Base-by-base conservation (phyloP, 352 stramenopile species). In the Phytophthora pinifolia region DNA sequence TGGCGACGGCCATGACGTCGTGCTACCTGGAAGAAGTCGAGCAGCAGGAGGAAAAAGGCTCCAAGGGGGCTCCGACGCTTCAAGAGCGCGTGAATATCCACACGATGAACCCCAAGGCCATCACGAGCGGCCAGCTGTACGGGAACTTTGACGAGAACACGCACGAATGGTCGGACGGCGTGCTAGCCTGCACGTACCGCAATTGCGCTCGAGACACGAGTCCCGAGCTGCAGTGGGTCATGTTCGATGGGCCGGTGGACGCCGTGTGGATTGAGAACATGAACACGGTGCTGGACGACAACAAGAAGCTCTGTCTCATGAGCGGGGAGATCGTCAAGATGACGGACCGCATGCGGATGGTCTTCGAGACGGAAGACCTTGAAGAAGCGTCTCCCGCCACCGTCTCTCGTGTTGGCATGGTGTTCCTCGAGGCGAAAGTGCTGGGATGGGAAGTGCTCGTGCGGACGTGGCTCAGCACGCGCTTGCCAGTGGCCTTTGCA, bases 241-340 rank as follows among this genome's bases (percentile, higher is more conserved):
- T 97, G 70, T 97, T 98, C 47, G 92, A 98, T 58, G 92, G 92
- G 0, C 92, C 92, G 0, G 92, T 98, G 10, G 92, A 98, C 59
- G 91, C 92, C 0, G 91, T 98, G 22, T 98, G 92, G 92, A 98
- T 98, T 57, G 92, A 98, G 46, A 98, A 98, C 67, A 98, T 98
- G 91, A 98, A 98, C 69, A 98, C 91, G 1, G 91, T 97, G 32
- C 64, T 97, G 12, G 89, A 97, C 54, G 89, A 97, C 59, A 97
- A 96, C 74, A 97, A 97, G 67, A 97, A 98, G 67, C 75, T 98
- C 4, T 98, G 92, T 37, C 65, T 98, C 6, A 98, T 97, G 88
- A 96, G 82, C 45, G 92, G 92, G 6, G 92, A 98, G 61, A 98
- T 98, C 60, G 92, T 98, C 22, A 95, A 94, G 20, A 98, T 98